These are phyloP conservation scores for Elsinoe fawcettii DNA, from an alignment of 2,329 filamentous ascomycete species.

Conservation along the genomic window DNA sequence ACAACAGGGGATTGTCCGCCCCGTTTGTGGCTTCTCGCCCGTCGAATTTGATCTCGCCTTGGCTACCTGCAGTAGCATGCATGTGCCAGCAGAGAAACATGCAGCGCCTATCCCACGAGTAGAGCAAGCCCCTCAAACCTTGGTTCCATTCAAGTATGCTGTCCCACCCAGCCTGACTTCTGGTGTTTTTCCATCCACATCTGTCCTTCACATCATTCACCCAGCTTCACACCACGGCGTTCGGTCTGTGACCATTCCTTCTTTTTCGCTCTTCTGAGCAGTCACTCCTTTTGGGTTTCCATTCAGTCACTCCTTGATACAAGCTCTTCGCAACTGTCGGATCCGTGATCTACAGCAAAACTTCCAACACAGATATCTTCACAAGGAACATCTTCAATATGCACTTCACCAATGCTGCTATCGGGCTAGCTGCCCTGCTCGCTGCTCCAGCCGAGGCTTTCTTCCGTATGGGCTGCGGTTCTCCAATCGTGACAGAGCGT, in stretches of 20 bases:
- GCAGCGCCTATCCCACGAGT: slow-evolving; percentile 6
- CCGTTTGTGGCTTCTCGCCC: slow-evolving; percentile 5
- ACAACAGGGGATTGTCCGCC: not conserved
- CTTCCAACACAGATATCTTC: not conserved
- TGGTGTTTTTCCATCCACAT: slow-evolving; percentile 1
- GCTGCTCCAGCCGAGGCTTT: slow-evolving; percentile 51
- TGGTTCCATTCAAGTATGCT: slow-evolving; percentile 9
- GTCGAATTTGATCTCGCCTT: slow-evolving; percentile 12
- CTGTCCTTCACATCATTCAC: not conserved
- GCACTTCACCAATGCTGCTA: slow-evolving; percentile 13
- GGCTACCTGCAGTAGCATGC: not conserved
- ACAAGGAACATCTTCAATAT: not conserved
- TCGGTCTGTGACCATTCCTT: slow-evolving; percentile 10
- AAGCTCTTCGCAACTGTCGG: not conserved
- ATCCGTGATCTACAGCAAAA: slow-evolving; percentile 5
- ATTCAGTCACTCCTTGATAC: slow-evolving; percentile 11
- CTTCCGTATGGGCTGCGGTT: slow-evolving; percentile 58
- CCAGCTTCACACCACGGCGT: not conserved
- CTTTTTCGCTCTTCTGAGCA: slow-evolving; percentile 6
- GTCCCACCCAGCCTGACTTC: not conserved
- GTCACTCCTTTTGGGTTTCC: slow-evolving; percentile 10
- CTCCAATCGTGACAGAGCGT: slow-evolving; percentile 53
- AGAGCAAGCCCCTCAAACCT: slow-evolving; percentile 5
- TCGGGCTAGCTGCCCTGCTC: slow-evolving; percentile 26
- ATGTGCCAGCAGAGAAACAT: not conserved